Evolutionary conservation across 2,329 filamentous ascomycete genomes (phyloP), one percentile per base, ranked within the genome.

Genomic region (Aureobasidium mangrovei): DNA sequence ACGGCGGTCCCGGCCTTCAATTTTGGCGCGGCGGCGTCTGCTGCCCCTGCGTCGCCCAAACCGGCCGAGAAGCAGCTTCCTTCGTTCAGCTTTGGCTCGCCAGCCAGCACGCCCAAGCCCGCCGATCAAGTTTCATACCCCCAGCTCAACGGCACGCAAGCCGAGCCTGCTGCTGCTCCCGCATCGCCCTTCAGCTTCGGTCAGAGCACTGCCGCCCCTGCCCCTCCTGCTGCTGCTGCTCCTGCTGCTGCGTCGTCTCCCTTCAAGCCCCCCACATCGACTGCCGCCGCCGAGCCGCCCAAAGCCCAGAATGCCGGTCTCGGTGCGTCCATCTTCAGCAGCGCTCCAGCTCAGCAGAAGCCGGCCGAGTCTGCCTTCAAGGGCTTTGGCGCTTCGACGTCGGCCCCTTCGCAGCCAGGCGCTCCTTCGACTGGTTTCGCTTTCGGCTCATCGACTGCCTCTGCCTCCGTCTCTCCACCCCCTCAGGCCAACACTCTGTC

Each of bases 1-100:
- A 28, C 52, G 5, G 36, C 43, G 8, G 35, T 33, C 10, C 6
- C 49, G 12, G 26, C 49, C 6, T 53, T 53, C 49, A 53, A 33
- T 31, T 44, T 53, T 36, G 49, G 40, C 7, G 24, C 38, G 8
- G 10, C 47, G 1, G 38, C 38, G 3, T 9, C 49, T 36, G 49
- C 49, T 28, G 47, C 47, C n/a, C 47, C 47, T 31, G 26, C 40
- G 9, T 53, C 49, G n/a, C 49, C 49, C 40, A 53, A 53, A 26
- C 49, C 49, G 8, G 49, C 49, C 26, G 49, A 53, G 31, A 53
- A 53, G 49, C 39, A 43, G 40, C 39, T 44, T 10, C 49, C 49
- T 7, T 44, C 49, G 0, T 53, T 54, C 51, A 9, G 12, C 7
- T 54, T 54, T 33, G 41, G 8, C 27, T 26, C 42, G 27, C 27